Evolutionary conservation across 768 basidiomycete genomes (phyloP).

Genomic region (Suillus luteus): DNA sequence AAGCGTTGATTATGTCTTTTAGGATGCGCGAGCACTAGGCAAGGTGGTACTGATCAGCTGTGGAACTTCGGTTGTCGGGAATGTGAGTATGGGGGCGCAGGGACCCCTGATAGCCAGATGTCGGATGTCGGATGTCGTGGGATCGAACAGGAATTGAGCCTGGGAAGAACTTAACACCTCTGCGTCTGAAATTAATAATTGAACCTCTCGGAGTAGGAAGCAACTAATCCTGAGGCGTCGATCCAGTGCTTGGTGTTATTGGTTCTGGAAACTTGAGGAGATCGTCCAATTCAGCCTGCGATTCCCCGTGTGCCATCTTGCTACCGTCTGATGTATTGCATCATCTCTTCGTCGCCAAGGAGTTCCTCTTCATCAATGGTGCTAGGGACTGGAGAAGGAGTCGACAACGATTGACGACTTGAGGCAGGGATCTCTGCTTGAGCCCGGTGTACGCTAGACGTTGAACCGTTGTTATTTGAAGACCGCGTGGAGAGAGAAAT

Average conservation of each 20-base stretch:
- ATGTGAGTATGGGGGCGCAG: too few species aligned
- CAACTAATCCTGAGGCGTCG: conserved; percentile 69
- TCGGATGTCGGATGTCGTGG: too few species aligned
- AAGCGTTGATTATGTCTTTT: too few species aligned
- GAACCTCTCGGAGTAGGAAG: conserved; percentile 1
- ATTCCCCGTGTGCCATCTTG: conserved; percentile 81
- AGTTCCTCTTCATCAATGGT: conserved; percentile 83
- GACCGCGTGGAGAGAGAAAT: conserved; percentile 60
- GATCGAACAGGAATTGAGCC: conserved; percentile 70
- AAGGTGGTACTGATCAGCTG: too few species aligned
- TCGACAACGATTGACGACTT: conserved; percentile 75
- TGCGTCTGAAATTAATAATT: conserved; percentile 32
- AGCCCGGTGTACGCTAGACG: conserved; percentile 47
- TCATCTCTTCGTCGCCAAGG: conserved; percentile 95
- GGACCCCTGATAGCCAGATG: too few species aligned
- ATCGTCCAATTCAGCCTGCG: conserved; percentile 85
- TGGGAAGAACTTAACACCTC: conserved; percentile 68
- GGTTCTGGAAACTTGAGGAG: conserved; percentile 94
- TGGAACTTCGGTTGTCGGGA: too few species aligned
- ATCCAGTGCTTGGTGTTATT: conserved; percentile 62
- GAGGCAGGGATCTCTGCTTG: conserved; percentile 66
- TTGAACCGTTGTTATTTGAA: conserved; percentile 45
- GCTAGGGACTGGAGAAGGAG: conserved; percentile 81
- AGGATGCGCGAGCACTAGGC: too few species aligned
- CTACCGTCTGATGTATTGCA: conserved; percentile 88